These are phyloP conservation scores for Eimeria sp. DNA, from an alignment of 169 alveolate species.

Conservation along the genomic window DNA sequence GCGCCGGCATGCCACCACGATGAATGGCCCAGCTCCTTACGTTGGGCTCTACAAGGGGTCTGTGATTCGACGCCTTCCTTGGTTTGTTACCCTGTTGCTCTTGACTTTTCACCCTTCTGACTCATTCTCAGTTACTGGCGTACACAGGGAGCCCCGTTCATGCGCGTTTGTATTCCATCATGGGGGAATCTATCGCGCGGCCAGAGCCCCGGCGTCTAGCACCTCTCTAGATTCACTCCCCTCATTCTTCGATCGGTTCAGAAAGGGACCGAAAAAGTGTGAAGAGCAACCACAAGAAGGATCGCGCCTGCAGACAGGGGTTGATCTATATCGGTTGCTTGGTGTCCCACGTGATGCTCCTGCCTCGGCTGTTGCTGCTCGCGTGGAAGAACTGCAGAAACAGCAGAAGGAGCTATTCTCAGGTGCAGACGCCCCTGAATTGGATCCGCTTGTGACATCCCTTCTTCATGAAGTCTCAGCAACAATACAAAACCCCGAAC, in stretches of 20 bases:
- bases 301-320: not conserved
- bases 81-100: not conserved
- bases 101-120: not conserved
- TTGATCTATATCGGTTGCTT: slow-evolving; percentile 40
- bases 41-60: not conserved
- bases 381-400: slow-evolving; percentile 18
- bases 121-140: not conserved
- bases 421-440: not conserved
- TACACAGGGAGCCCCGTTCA: not conserved
- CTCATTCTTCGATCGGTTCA: slow-evolving; percentile 37
- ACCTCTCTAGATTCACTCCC: slow-evolving; percentile 32
- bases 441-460: slow-evolving; percentile 16
- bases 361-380: slow-evolving; percentile 18
- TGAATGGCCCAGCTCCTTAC: not conserved
- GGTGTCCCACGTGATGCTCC: slow-evolving; percentile 28
- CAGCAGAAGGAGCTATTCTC: slow-evolving; percentile 35
- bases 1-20: slow-evolving; percentile 27
- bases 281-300: slow-evolving; percentile 24
- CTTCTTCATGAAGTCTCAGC: slow-evolving; percentile 13
- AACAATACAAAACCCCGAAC: not conserved
- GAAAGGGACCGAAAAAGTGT: not conserved
- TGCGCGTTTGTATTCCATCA: not conserved
- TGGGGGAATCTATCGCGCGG: not conserved
- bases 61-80: not conserved
- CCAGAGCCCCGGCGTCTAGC: slow-evolving; percentile 6